Base-by-base conservation (phyloP, 352 stramenopile genomes). In the Globisporangium cederbergense region DNA sequence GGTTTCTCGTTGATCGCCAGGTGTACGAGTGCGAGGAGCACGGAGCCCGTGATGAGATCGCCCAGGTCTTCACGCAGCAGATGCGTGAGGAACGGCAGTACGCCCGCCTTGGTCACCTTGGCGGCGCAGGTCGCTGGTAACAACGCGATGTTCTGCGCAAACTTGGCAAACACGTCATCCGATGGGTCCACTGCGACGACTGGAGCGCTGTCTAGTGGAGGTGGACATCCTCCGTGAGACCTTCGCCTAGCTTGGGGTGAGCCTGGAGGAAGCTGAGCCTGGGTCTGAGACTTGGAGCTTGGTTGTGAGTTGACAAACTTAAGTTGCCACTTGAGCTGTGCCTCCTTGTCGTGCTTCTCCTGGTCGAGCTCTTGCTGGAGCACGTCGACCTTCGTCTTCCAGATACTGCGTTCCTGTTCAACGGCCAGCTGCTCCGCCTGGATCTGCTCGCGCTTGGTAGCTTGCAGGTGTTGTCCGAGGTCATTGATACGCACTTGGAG, bases 311-410 rank as follows among this genome's bases (percentile, higher is more conserved):
- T 10, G 38, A 72, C 73, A 40, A 90, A 90, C 59, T 78, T 77
- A 30, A 43, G 42, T 8, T 85, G 79, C 84, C 82, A 93, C 16
- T 64, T 58, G 11, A 79, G 84, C 47, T 93, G 80, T 0, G 79
- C 81, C 58, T 88, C 78, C 66, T 91, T 87, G 60, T 88, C 79
- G 64, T 90, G 84, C 43, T 75, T 79, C 60, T 90, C 77, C 59
- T 86, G 72, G 30, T 84, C 67, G 3, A 91, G 68, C 38, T 89
- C 71, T 10, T 53, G 25, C 52, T 89, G 64, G 9, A 93, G 64
- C 5, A 45, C 68, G 13, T 64, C 58, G 3, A 93, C 30, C 28
- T 67, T 76, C 9, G 63, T 49, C 46, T 74, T 78, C 78, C 80
- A 91, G 0, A 70, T 20, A 11, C 49, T 53, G 28, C 84, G 73